These are phyloP conservation scores for Pseudogymnoascus sp. DNA, from an alignment of 2,329 filamentous ascomycete species.

Conservation along the genomic window DNA sequence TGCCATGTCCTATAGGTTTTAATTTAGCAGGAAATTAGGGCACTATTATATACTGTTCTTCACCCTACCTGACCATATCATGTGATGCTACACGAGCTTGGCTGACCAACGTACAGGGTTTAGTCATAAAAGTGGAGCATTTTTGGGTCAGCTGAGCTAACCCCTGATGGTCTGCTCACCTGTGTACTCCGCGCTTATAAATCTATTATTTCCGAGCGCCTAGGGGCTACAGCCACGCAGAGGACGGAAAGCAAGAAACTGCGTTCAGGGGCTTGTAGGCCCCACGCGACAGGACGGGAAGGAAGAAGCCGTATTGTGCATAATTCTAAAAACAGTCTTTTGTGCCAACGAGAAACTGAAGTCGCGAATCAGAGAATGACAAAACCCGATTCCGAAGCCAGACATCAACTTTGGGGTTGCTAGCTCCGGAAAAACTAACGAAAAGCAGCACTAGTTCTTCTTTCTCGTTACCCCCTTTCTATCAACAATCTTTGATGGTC, in stretches of 20 bases:
- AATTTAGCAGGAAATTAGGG: too few species aligned
- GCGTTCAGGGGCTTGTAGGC: background rate
- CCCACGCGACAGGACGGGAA: background rate
- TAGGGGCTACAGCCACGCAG: background rate
- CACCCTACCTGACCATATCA: too few species aligned
- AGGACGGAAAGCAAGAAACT: background rate
- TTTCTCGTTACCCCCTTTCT: background rate
- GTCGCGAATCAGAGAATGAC: background rate
- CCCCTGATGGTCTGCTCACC: too few species aligned
- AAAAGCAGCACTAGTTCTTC: background rate
- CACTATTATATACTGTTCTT: too few species aligned
- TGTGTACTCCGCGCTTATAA: background rate
- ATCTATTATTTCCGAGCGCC: background rate
- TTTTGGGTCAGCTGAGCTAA: too few species aligned
- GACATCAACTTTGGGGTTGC: background rate
- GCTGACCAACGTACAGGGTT: too few species aligned
- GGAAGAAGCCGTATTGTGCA: background rate
- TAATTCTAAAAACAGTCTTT: constrained; percentile 3
- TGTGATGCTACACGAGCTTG: too few species aligned
- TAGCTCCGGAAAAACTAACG: background rate
- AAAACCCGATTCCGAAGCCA: background rate
- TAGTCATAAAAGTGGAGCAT: too few species aligned
- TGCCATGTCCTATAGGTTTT: too few species aligned
- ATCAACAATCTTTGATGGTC: constrained; percentile 16
- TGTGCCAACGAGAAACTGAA: background rate